These are phyloP conservation scores for Huntiella abstrusa DNA, from an alignment of 2,329 filamentous ascomycete species.

Conservation along the genomic window DNA sequence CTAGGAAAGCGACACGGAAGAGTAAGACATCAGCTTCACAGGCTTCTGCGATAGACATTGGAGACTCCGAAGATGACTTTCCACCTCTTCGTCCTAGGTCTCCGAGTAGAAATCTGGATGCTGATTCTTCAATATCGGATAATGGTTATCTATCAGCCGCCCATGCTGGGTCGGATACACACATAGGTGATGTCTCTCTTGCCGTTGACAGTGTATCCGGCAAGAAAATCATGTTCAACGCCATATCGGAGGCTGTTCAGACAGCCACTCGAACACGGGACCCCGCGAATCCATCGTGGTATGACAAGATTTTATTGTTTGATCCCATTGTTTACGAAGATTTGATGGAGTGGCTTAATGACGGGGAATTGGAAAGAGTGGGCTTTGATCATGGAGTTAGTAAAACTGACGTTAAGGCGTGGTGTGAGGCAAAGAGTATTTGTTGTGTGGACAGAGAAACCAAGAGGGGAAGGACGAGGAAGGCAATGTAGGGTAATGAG, in stretches of 20 bases:
- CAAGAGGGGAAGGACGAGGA: constrained; percentile 32
- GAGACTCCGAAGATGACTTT: constrained; percentile 11
- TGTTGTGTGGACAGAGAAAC: constrained; percentile 60
- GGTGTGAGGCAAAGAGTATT: constrained; percentile 76
- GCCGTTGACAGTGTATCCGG: constrained; percentile 21
- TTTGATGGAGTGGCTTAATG: constrained; percentile 65
- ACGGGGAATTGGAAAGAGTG: constrained; percentile 41
- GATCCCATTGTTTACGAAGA: constrained; percentile 83
- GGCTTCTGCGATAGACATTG: constrained; percentile 9
- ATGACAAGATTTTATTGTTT: constrained; percentile 86
- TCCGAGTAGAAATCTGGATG: neutral
- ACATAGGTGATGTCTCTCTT: constrained; percentile 28
- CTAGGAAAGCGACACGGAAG: constrained; percentile 1
- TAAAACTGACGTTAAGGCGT: constrained; percentile 54
- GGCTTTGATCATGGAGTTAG: constrained; percentile 48
- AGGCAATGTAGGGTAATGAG: constrained; percentile 20
- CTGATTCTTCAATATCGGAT: constrained; percentile 5
- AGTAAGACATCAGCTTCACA: neutral
- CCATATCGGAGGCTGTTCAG: constrained; percentile 36
- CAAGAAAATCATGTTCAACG: constrained; percentile 27
- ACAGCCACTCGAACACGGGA: constrained; percentile 31
- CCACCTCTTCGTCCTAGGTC: neutral
- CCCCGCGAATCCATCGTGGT: constrained; percentile 46
- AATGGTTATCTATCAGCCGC: constrained; percentile 6
- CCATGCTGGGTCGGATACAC: constrained; percentile 16